A percentile compares a stretch with the other conserved stretches of the same genome.
These are phyloP conservation scores for Populus hybrid DNA, from an alignment of 441 rosid genomes.

Conservation along the genomic window DNA sequence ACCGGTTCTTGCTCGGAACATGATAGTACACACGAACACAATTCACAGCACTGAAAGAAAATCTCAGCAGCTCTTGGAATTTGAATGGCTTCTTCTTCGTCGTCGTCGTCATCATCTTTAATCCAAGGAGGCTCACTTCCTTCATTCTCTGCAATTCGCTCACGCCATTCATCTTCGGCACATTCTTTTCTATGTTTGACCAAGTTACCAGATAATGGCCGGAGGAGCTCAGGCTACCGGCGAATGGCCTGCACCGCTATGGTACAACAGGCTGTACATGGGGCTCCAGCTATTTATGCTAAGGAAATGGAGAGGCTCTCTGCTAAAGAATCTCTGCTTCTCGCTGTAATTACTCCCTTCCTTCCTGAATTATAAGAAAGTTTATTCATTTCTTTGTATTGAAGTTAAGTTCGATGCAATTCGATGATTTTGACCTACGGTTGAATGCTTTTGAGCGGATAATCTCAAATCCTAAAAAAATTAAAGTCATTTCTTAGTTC, in stretches of 20 bases:
- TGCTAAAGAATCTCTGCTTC: slow-evolving; percentile 88
- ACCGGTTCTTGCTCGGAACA: background rate
- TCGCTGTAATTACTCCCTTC: slow-evolving; percentile 52
- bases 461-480: background rate
- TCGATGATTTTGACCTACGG: background rate
- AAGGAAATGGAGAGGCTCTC: slow-evolving; percentile 94
- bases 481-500: background rate
- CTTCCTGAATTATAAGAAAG: background rate
- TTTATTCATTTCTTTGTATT: background rate
- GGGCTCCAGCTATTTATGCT: slow-evolving; percentile 73
- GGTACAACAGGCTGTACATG: slow-evolving; percentile 67
- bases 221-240: slow-evolving; percentile 25
- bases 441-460: background rate
- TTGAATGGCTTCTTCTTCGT: background rate
- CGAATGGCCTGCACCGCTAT: slow-evolving; percentile 37
- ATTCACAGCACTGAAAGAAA: background rate
- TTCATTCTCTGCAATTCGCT: slow-evolving; percentile 32
- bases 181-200: slow-evolving; percentile 6
- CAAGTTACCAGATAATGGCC: slow-evolving; percentile 24
- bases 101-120: slow-evolving; percentile 47
- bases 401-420: background rate
- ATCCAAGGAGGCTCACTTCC: slow-evolving; percentile 32
- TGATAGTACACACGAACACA: background rate
- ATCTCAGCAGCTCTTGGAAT: background rate
- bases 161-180: slow-evolving; percentile 20